These are phyloP conservation scores for Stephania cephalantha DNA, from an alignment of 164 flowering plant species.

Conservation along the genomic window DNA sequence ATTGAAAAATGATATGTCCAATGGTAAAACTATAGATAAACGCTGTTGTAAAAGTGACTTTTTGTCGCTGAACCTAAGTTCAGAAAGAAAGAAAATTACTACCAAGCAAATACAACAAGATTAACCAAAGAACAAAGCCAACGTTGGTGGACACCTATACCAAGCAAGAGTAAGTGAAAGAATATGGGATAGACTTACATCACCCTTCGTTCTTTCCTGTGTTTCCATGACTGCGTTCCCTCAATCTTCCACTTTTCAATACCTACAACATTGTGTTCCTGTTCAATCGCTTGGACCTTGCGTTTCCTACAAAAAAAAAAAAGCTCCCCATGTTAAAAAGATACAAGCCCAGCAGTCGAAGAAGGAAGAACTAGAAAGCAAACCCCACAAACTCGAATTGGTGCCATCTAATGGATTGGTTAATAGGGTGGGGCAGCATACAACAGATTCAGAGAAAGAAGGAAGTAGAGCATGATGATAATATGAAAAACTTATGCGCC, in stretches of 20 bases:
- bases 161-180: too few relatives aligned
- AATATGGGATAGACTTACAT: too few relatives aligned
- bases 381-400: not conserved
- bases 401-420: not conserved
- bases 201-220: slow-evolving; percentile 45
- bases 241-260: slow-evolving; percentile 62
- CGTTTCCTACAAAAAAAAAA: slow-evolving; percentile 53
- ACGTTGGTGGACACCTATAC: too few relatives aligned
- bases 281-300: slow-evolving; percentile 72
- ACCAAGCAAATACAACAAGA: too few relatives aligned
- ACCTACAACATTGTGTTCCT: slow-evolving; percentile 42
- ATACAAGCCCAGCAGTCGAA: not conserved
- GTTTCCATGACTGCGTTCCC: slow-evolving; percentile 40
- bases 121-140: too few relatives aligned
- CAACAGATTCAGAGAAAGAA: not conserved
- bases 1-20: too few relatives aligned
- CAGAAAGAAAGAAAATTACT: too few relatives aligned
- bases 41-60: too few relatives aligned
- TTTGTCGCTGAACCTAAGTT: too few relatives aligned
- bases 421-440: too few relatives aligned
- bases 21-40: too few relatives aligned
- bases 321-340: not conserved
- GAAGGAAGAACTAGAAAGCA: not conserved
- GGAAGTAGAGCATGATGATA: not conserved
- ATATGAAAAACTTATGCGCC: not conserved